phyloP scores from a whole-genome alignment of 2,329 filamentous ascomycete species.

The Gaeumannomyces tritici region DNA sequence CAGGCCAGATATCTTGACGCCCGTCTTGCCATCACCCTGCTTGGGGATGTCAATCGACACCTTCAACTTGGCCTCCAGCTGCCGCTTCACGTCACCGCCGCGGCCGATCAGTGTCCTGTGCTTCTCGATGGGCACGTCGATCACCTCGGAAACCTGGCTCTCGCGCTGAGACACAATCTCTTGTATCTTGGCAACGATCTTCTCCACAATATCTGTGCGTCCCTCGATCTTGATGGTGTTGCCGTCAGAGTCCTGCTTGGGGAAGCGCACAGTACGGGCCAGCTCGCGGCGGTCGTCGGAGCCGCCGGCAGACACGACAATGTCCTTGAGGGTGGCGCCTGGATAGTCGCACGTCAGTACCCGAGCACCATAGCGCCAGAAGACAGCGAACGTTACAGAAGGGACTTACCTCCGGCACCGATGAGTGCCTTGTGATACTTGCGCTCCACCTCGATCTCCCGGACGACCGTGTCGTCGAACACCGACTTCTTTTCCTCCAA shows the following conservation, averaged over 20 bases:
- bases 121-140: conserved; percentile 83
- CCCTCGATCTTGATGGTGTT: conserved; percentile 85
- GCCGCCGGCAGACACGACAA: conserved; percentile 81
- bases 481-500: conserved; percentile 77
- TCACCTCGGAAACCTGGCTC: conserved; percentile 65
- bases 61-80: conserved; percentile 76
- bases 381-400: conserved; percentile 1
- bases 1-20: conserved; percentile 76
- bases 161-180: conserved; percentile 75
- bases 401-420: conserved; percentile 67
- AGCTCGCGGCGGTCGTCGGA: conserved; percentile 76
- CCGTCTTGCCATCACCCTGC: conserved; percentile 74
- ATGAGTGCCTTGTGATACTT: conserved; percentile 89
- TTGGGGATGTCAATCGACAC: conserved; percentile 86
- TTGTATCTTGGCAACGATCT: conserved; percentile 75
- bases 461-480: conserved; percentile 82
- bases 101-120: conserved; percentile 87
- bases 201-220: conserved; percentile 73
- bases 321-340: conserved; percentile 78
- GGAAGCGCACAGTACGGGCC: conserved; percentile 89
- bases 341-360: conserved; percentile 24
- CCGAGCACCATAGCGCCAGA: neutral
- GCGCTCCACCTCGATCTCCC: conserved; percentile 83
- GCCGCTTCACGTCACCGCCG: conserved; percentile 76
- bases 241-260: conserved; percentile 74